Percentiles rank a stretch among this genome's conserved stretches.
These are phyloP conservation scores for Paramecium sonneborni DNA, from an alignment of 73 alveolate species.

Conservation along the genomic window DNA sequence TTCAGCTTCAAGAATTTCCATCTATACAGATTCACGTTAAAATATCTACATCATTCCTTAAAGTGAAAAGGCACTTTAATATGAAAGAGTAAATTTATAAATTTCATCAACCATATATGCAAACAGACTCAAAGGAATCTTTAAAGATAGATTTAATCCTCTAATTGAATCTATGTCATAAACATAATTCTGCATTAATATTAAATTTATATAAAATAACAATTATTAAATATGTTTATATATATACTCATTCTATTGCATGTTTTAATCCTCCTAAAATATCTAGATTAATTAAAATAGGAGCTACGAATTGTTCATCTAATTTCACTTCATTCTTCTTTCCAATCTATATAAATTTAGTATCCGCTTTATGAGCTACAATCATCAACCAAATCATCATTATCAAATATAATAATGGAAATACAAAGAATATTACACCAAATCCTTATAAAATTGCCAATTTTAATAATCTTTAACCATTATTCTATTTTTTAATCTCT, in stretches of 20 bases:
- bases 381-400: not conserved
- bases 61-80: not conserved
- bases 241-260: not conserved
- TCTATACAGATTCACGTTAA: conserved; percentile 6
- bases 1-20: not conserved
- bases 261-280: not conserved
- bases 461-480: not conserved
- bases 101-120: conserved; percentile 41
- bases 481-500: not conserved
- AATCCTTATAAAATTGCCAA: not conserved
- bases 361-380: not conserved
- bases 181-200: conserved; percentile 41
- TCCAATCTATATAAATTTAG: not conserved
- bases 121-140: not conserved
- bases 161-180: conserved; percentile 57
- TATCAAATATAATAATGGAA: not conserved
- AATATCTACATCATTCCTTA: conserved; percentile 1
- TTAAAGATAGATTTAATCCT: conserved; percentile 20
- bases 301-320: not conserved
- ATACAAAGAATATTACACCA: not conserved
- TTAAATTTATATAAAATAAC: not conserved
- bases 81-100: not conserved
- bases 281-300: not conserved
- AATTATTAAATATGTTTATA: not conserved
- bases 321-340: not conserved